A percentile compares a stretch with the other conserved stretches of the same genome.
Conservation (phyloP, 371 early-diverging fungal genomes). For the Coemansia sp. region DNA sequence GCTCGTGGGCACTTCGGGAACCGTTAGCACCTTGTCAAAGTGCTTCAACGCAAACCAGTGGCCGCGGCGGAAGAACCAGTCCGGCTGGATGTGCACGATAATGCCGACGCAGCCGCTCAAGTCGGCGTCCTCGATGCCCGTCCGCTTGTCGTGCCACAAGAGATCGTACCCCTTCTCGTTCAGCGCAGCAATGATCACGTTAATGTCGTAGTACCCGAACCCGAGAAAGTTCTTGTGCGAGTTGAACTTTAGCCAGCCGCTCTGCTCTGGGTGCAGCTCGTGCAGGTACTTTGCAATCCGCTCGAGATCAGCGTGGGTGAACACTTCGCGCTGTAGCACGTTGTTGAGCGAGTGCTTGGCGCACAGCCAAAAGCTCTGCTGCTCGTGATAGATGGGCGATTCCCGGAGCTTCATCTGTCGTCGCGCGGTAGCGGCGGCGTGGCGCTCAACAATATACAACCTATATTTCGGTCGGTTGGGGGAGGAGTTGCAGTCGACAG, state of each 20-base stretch:
- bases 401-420: constrained; percentile 46
- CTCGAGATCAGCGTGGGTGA: constrained; percentile 39
- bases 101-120: constrained; percentile 21
- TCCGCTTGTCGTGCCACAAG: constrained; percentile 38
- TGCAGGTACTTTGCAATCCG: constrained; percentile 37
- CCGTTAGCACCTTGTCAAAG: constrained; percentile 17
- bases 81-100: constrained; percentile 41
- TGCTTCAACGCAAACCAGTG: constrained; percentile 47
- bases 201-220: constrained; percentile 49
- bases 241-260: constrained; percentile 40
- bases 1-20: constrained; percentile 13
- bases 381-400: constrained; percentile 48
- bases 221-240: constrained; percentile 37
- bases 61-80: constrained; percentile 44
- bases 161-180: constrained; percentile 30
- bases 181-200: constrained; percentile 36
- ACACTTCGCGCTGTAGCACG: constrained; percentile 39
- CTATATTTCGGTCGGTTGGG: constrained; percentile 1
- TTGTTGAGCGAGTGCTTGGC: constrained; percentile 51
- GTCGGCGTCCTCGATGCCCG: constrained; percentile 18
- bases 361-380: constrained; percentile 48
- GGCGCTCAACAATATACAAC: constrained; percentile 19
- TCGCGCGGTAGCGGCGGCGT: constrained; percentile 8
- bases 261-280: constrained; percentile 18
- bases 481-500: too few species aligned